These are phyloP conservation scores for Nakaseomyces bracarensis DNA, from an alignment of 1,139 yeast genomes.

Conservation along the genomic window DNA sequence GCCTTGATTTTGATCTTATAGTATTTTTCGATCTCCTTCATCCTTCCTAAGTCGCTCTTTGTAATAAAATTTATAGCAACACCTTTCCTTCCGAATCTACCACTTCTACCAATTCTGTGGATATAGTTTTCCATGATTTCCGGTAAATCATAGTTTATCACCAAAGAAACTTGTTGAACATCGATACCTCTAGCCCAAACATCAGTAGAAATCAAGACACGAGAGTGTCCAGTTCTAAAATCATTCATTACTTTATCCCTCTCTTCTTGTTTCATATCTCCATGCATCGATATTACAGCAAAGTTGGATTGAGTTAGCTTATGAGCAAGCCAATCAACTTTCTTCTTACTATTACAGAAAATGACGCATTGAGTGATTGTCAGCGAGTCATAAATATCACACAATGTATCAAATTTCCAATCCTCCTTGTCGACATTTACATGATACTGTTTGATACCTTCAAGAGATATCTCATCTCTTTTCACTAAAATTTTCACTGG, in stretches of 20 bases:
- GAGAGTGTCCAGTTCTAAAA: conserved; percentile 63
- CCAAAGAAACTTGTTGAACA: conserved; percentile 94
- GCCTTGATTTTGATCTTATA: conserved; percentile 74
- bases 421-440: conserved; percentile 85
- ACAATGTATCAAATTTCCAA: conserved; percentile 90
- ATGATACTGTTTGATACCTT: conserved; percentile 83
- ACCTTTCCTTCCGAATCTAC: conserved; percentile 94
- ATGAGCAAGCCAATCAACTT: conserved; percentile 86
- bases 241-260: conserved; percentile 86
- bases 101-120: conserved; percentile 91
- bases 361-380: conserved; percentile 95
- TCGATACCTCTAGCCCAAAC: conserved; percentile 98
- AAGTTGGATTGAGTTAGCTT: conserved; percentile 73
- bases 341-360: conserved; percentile 85
- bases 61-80: conserved; percentile 87
- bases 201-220: conserved; percentile 89
- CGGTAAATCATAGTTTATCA: conserved; percentile 87
- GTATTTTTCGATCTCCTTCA: conserved; percentile 66
- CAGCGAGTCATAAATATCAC: conserved; percentile 88
- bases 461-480: conserved; percentile 78
- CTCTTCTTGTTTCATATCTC: conserved; percentile 93
- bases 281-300: conserved; percentile 91
- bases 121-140: conserved; percentile 78
- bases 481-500: conserved; percentile 88
- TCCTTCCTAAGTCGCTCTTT: conserved; percentile 48